These are phyloP conservation scores for Tuber magnatum DNA, from an alignment of 495 filamentous ascomycete species.

Conservation along the genomic window DNA sequence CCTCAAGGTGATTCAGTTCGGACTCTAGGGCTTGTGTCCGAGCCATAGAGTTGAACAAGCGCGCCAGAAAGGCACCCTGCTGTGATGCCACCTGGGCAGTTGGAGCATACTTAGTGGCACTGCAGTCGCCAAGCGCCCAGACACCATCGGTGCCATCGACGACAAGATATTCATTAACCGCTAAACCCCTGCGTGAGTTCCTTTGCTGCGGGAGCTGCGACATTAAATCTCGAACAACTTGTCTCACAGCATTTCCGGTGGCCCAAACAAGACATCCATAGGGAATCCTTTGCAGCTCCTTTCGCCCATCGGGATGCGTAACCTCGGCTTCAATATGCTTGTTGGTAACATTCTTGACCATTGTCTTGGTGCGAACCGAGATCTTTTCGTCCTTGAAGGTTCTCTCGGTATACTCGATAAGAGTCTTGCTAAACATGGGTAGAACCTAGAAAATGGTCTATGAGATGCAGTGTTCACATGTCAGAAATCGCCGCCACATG, in stretches of 20 bases:
- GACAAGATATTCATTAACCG: conserved; percentile 96
- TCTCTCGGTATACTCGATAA: conserved; percentile 98
- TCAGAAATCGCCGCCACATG: neutral
- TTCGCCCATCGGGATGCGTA: conserved; percentile 76
- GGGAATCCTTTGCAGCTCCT: conserved; percentile 71
- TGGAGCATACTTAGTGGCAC: conserved; percentile 91
- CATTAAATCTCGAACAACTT: conserved; percentile 84
- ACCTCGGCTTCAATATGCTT: conserved; percentile 89
- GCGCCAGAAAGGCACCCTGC: conserved; percentile 90
- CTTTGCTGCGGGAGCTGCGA: conserved; percentile 85
- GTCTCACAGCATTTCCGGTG: conserved; percentile 89
- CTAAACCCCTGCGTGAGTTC: conserved; percentile 86
- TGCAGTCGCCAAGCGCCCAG: conserved; percentile 83
- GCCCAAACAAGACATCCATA: conserved; percentile 98
- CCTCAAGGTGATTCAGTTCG: conserved; percentile 57
- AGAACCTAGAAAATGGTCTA: conserved; percentile 51
- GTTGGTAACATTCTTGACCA: conserved; percentile 95
- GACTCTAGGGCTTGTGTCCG: conserved; percentile 74
- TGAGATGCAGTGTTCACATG: conserved; percentile 22
- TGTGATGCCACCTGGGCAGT: conserved; percentile 95
- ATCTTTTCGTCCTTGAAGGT: conserved; percentile 99
- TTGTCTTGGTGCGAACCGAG: conserved; percentile 92
- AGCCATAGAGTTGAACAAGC: conserved; percentile 96
- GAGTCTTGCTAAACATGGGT: conserved; percentile 96
- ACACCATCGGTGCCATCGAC: conserved; percentile 94